A percentile compares a stretch with the other conserved stretches of the same genome.
These are phyloP conservation scores for Sambucus nigra DNA, from an alignment of 129 eudicot species.

Conservation along the genomic window DNA sequence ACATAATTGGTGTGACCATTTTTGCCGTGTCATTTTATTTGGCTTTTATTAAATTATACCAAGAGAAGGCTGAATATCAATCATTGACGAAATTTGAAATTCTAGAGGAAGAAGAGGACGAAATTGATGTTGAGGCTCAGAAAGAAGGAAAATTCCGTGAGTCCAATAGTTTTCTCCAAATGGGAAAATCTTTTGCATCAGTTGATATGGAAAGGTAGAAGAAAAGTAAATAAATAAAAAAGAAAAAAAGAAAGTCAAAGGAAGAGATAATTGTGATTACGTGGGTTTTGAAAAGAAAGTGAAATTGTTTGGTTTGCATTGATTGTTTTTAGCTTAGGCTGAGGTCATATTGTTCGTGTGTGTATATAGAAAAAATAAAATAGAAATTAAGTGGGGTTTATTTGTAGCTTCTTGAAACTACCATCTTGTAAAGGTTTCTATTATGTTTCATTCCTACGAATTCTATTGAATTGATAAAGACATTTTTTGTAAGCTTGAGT, in stretches of 20 bases:
- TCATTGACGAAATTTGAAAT: conserved; percentile 27
- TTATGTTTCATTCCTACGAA: neutral
- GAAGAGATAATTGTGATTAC: conserved; percentile 7
- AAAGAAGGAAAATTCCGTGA: conserved; percentile 15
- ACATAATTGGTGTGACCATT: conserved; percentile 35
- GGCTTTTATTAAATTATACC: conserved; percentile 29
- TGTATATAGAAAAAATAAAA: conserved; percentile 5
- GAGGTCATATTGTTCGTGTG: conserved; percentile 5
- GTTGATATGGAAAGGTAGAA: conserved; percentile 67
- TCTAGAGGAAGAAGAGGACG: conserved; percentile 26
- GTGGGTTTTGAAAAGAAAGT: conserved; percentile 8
- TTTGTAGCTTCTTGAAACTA: conserved; percentile 7
- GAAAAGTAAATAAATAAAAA: neutral
- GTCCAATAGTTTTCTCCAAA: conserved; percentile 36
- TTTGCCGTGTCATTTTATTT: conserved; percentile 45
- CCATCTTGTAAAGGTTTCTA: conserved; percentile 20
- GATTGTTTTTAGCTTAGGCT: conserved; percentile 15
- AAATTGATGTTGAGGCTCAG: conserved; percentile 58
- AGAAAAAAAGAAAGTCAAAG: too few species aligned
- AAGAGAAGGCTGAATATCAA: conserved; percentile 40
- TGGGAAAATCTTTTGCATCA: conserved; percentile 39
- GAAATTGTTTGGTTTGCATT: conserved; percentile 25
- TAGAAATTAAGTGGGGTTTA: neutral
- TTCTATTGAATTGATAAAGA: too few species aligned
- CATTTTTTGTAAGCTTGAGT: too few species aligned